A percentile compares a stretch with the other conserved stretches of the same genome.
These are phyloP conservation scores for Xylariaceae sp. DNA, from an alignment of 2,329 filamentous ascomycete species.

Conservation along the genomic window DNA sequence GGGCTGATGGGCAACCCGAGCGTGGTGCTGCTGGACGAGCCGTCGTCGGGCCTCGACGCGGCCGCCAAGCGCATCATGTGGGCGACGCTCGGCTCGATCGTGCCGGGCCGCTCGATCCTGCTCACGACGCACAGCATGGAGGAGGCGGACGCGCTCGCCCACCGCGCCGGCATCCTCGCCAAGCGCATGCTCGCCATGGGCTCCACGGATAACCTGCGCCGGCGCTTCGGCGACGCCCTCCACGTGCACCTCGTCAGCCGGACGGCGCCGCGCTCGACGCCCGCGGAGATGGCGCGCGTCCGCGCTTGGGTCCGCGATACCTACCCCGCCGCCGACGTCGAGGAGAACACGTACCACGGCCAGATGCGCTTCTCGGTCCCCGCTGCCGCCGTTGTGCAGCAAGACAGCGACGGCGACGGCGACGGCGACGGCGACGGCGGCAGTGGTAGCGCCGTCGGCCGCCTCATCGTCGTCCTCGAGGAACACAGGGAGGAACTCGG, in stretches of 20 bases:
- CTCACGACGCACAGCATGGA: slow-evolving; percentile 96
- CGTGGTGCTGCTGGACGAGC: slow-evolving; percentile 87
- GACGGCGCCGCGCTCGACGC: slow-evolving; percentile 72
- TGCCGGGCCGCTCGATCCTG: slow-evolving; percentile 77
- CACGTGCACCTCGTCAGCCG: slow-evolving; percentile 81
- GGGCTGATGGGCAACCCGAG: slow-evolving; percentile 91
- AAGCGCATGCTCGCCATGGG: slow-evolving; percentile 84
- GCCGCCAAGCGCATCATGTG: slow-evolving; percentile 93
- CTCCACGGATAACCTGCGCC: slow-evolving; percentile 70
- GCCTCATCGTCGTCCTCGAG: slow-evolving; percentile 74
- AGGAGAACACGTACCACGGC: slow-evolving; percentile 77
- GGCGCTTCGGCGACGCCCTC: slow-evolving; percentile 75
- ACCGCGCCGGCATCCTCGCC: slow-evolving; percentile 83
- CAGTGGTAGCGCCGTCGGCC: slow-evolving; percentile 60
- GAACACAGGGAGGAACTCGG: slow-evolving; percentile 68
- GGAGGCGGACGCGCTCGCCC: slow-evolving; percentile 86
- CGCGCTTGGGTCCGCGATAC: slow-evolving; percentile 64
- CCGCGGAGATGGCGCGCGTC: slow-evolving; percentile 68
- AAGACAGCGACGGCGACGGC: slow-evolving; percentile 14
- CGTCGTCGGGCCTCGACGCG: slow-evolving; percentile 85
- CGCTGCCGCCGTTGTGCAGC: slow-evolving; percentile 45
- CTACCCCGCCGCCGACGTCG: slow-evolving; percentile 69
- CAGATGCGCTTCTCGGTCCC: slow-evolving; percentile 85
- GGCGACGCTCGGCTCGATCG: slow-evolving; percentile 75
- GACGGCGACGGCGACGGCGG: not conserved